Evolutionary conservation across 495 filamentous ascomycete genomes (phyloP).

Genomic region (Parmelia sp.): DNA sequence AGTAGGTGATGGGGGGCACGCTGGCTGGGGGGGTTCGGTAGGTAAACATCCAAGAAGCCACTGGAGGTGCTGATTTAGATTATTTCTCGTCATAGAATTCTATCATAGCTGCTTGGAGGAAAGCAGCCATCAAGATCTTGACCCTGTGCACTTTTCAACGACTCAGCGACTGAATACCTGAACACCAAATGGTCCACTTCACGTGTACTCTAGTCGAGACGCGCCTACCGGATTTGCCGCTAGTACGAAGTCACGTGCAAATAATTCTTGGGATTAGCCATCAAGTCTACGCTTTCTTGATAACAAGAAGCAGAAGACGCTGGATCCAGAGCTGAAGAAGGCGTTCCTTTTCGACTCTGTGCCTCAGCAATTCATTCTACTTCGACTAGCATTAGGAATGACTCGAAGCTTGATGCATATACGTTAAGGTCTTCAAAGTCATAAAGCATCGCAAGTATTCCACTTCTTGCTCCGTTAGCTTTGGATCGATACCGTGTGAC

Average conservation of each 20-base stretch:
- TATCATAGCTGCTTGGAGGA: conserved; percentile 19
- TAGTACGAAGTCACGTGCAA: conserved; percentile 2
- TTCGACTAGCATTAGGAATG: background rate
- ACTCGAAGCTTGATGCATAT: background rate
- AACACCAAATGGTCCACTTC: too few relatives aligned
- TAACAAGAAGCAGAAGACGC: background rate
- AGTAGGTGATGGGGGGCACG: conserved; percentile 6
- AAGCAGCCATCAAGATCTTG: conserved; percentile 18
- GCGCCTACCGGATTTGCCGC: background rate
- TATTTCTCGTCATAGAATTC: conserved; percentile 49
- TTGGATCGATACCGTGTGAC: background rate
- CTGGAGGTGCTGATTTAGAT: conserved; percentile 43
- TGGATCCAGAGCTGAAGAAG: background rate
- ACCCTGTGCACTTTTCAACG: background rate
- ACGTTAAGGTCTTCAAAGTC: background rate
- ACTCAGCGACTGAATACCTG: too few relatives aligned
- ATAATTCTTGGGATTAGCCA: background rate
- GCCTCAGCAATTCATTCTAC: background rate
- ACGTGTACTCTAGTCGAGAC: background rate
- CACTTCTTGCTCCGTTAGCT: background rate
- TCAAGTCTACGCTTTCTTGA: background rate
- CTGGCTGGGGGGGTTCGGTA: conserved; percentile 8
- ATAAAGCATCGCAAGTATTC: background rate
- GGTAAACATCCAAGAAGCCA: conserved; percentile 37
- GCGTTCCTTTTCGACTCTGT: background rate